phyloP scores from a whole-genome alignment of 139 green algal genomes.

The Tetradesmus obliquus region DNA sequence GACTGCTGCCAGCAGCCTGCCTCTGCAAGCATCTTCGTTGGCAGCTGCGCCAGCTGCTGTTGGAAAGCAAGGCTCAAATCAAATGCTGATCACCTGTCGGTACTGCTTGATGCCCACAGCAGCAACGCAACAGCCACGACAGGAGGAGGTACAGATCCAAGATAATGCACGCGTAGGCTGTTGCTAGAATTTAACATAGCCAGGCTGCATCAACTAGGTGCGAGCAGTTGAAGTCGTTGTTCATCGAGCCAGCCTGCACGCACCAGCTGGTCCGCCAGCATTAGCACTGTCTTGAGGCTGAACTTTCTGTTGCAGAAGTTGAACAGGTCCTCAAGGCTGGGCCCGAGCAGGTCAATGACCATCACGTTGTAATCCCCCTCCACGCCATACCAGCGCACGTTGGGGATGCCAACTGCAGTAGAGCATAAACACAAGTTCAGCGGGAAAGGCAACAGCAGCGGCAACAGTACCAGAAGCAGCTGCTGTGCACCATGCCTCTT shows the following conservation, averaged over 20 bases:
- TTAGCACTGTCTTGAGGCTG: conserved; percentile 98
- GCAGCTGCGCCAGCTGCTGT: too few relatives aligned
- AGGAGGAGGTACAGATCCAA: too few relatives aligned
- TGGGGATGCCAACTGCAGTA: conserved; percentile 95
- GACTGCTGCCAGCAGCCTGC: too few relatives aligned
- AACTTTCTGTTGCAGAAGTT: conserved; percentile 99
- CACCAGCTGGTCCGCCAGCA: conserved; percentile 99
- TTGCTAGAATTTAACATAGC: too few relatives aligned
- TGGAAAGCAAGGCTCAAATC: too few relatives aligned
- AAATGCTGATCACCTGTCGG: too few relatives aligned
- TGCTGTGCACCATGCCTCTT: background rate
- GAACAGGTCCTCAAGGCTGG: conserved; percentile 98
- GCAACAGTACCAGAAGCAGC: background rate
- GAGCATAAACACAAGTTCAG: background rate
- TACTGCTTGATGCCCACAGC: too few relatives aligned
- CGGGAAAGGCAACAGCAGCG: background rate
- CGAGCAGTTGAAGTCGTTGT: too few relatives aligned
- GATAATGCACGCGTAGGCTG: too few relatives aligned
- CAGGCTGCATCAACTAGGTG: too few relatives aligned
- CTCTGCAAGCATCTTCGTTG: too few relatives aligned
- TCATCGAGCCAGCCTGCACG: conserved; percentile 17
- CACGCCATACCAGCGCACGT: conserved; percentile 98
- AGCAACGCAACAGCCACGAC: too few relatives aligned
- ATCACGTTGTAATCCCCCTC: conserved; percentile 99
- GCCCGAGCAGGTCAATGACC: conserved; percentile 98